A percentile compares a stretch with the other conserved stretches of the same genome.
These are phyloP conservation scores for Gyromitra esculenta DNA, from an alignment of 2,329 filamentous ascomycete species.

Conservation along the genomic window DNA sequence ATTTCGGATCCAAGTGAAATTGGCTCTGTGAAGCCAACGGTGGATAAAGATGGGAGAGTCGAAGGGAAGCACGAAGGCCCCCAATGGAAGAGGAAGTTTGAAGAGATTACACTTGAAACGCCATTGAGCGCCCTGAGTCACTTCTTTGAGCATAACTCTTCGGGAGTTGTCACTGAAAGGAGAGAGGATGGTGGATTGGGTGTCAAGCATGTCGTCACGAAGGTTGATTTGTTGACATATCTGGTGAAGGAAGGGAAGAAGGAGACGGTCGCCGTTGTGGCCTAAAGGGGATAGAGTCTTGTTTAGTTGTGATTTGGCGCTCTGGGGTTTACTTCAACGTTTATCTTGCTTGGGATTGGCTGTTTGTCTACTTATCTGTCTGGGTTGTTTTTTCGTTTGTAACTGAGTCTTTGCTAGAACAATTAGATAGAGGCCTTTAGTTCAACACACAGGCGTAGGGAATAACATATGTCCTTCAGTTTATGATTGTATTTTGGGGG, in stretches of 20 bases:
- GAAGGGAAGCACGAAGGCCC: conserved; percentile 60
- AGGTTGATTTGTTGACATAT: conserved; percentile 94
- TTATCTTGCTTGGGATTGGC: conserved; percentile 25
- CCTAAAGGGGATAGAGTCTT: neutral
- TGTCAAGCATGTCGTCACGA: conserved; percentile 90
- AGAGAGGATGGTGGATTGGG: conserved; percentile 70
- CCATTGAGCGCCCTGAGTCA: conserved; percentile 80
- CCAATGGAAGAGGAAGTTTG: conserved; percentile 73
- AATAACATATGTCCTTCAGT: neutral
- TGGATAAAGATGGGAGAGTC: conserved; percentile 56
- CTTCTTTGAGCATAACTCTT: conserved; percentile 98
- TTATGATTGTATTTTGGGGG: neutral
- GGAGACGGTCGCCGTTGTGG: conserved; percentile 24
- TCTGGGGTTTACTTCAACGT: conserved; percentile 32
- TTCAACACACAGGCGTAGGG: conserved; percentile 33
- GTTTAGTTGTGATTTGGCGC: neutral
- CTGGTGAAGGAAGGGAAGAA: conserved; percentile 74
- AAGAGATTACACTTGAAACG: conserved; percentile 90
- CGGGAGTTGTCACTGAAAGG: conserved; percentile 89
- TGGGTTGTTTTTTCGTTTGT: neutral
- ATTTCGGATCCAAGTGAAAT: conserved; percentile 84
- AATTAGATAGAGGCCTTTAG: conserved; percentile 31
- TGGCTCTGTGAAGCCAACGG: conserved; percentile 59
- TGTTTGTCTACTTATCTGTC: neutral
- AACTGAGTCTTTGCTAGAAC: neutral